Evolutionary conservation across 192 early-diverging fungal genomes (phyloP).

Genomic region (Pecoramyces ruminantium): DNA sequence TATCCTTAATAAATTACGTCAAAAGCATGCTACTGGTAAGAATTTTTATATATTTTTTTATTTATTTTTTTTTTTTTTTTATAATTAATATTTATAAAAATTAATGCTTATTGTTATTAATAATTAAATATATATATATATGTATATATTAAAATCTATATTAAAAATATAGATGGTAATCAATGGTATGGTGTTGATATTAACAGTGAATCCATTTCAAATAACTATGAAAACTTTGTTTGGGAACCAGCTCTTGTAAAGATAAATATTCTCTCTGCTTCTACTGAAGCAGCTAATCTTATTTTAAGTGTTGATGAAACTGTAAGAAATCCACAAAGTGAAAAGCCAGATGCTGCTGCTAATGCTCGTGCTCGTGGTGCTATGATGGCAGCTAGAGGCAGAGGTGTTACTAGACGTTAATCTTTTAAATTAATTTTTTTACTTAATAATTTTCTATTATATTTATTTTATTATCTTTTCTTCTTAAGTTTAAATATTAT

Average conservation of each 20-base stretch:
- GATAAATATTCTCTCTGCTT: conserved; percentile 84
- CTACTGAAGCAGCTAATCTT: conserved; percentile 89
- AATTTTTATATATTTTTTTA: too few relatives aligned
- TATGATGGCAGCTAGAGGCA: not conserved
- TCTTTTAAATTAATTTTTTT: too few relatives aligned
- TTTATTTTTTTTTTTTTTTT: too few relatives aligned
- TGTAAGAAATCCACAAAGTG: conserved; percentile 72
- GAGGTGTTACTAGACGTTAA: not conserved
- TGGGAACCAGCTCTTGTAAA: conserved; percentile 99
- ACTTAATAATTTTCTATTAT: too few relatives aligned
- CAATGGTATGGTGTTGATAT: conserved; percentile 92
- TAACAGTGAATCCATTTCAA: conserved; percentile 63
- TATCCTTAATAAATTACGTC: conserved; percentile 89
- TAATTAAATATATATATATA: too few relatives aligned
- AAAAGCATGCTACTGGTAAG: conserved; percentile 64
- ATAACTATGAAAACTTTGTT: conserved; percentile 84
- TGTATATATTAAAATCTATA: too few relatives aligned
- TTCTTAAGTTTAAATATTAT: too few relatives aligned
- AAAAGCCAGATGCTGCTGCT: conserved; percentile 44
- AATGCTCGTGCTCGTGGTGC: not conserved
- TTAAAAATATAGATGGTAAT: conserved; percentile 23
- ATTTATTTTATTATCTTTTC: too few relatives aligned
- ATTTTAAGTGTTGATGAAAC: conserved; percentile 96
- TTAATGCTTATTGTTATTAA: too few relatives aligned
- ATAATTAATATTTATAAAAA: too few relatives aligned